Base-by-base conservation (phyloP, 75 land plant genomes). In the Larix kaempferi region DNA sequence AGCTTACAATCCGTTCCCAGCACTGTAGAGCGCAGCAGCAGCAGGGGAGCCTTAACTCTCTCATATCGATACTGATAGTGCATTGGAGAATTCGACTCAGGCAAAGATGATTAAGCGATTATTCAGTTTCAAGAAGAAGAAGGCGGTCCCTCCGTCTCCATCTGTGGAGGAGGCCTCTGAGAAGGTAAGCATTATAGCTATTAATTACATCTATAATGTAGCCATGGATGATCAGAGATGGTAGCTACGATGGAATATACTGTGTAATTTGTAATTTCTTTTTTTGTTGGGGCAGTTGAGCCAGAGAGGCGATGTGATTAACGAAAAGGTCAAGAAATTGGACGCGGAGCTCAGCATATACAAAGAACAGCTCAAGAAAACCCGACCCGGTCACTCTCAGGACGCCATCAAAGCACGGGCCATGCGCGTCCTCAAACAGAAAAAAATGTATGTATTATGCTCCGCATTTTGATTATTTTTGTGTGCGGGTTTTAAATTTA, bases 311-410 rank as follows among this genome's bases (percentile, higher is more conserved):
- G 82, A 80, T 59, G 66, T 59, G 33, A 39, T 71, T 1, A 78
- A 80, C n/a, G 82, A 80, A 21, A 80, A 80, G 63, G 63, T 80
- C 44, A 74, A 75, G 77, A 76, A 76, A n/a, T 69, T 80, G 19
- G 82, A 80, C 1, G 69, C 71, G 25, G 82, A 80, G 71, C 82
- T 80, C 23, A 8, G 65, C 17, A 55, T 57, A 8, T 80, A 39
- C 57, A 74, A 75, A 44, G 82, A 80, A 44, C 66, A 76, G 57
- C 54, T 80, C 12, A 76, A 80, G 78, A 80, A 64, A 5, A 76
- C 82, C 19, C 76, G 78, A 71, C 82, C 82, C 16, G 82, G 82
- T 35, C 69, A 78, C 65, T 66, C 82, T 25, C 82, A 80, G 57
- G 54, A 76, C 17, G 78, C 69, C 26, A 54, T 80, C 26, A 80